phyloP scores from a whole-genome alignment of 2,329 filamentous ascomycete genomes.

The Fusarium sp. region DNA sequence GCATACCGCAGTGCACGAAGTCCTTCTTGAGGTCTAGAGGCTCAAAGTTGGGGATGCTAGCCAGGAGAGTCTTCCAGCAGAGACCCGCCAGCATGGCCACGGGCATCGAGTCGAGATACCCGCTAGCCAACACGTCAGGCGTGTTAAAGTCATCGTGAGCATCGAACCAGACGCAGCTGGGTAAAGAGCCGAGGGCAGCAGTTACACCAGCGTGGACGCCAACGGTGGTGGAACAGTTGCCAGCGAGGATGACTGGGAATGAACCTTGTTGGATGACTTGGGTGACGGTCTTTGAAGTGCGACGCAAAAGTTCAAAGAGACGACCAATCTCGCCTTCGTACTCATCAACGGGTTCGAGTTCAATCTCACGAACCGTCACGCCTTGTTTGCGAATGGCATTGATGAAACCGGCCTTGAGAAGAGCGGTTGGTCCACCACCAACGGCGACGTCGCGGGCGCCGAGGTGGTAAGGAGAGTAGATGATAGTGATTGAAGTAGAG shows the following conservation, averaged over 20 bases:
- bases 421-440: constrained; percentile 49
- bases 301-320: constrained; percentile 52
- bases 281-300: constrained; percentile 46
- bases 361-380: constrained; percentile 39
- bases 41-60: constrained; percentile 35
- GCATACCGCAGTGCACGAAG: constrained; percentile 42
- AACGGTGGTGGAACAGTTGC: constrained; percentile 51
- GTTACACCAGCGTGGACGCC: constrained; percentile 50
- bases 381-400: constrained; percentile 38
- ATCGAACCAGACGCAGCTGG: constrained; percentile 54
- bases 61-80: constrained; percentile 38
- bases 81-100: constrained; percentile 40
- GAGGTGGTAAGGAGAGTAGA: constrained; percentile 54
- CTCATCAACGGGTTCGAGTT: constrained; percentile 44
- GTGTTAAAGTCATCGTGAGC: constrained; percentile 55
- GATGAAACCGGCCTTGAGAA: constrained; percentile 45
- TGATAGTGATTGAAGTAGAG: constrained; percentile 45
- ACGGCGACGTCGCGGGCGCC: constrained; percentile 50
- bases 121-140: constrained; percentile 36
- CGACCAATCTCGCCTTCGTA: constrained; percentile 54
- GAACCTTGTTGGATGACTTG: constrained; percentile 38
- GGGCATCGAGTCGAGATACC: constrained; percentile 44
- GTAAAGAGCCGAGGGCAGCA: constrained; percentile 17
- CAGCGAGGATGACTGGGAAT: constrained; percentile 53
- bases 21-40: constrained; percentile 23